Base-by-base conservation (phyloP, 805 yeast species). In the Cyberlindnera lachancei region DNA sequence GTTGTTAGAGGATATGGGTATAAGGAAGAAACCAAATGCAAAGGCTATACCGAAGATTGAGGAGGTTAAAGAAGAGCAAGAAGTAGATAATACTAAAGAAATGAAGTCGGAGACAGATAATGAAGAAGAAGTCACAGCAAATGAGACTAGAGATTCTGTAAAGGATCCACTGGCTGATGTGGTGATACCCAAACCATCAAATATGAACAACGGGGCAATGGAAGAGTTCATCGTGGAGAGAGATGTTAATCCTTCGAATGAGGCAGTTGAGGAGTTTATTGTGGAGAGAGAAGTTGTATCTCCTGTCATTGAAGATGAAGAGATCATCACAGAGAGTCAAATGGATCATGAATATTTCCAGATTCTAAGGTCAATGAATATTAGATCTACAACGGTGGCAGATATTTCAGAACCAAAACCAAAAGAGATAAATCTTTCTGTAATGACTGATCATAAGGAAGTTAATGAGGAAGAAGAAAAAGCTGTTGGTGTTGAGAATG, bases 1-100 rank as follows among this genome's bases (percentile, higher is more conserved):
- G 15, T 29, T 50, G 19, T 25, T 50, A 26, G 29, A 30, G 31
- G 53, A 50, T n/a, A 48, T 48, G 53, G 53, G 41, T 25, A 41
- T 50, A 18, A 28, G 26, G 10, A 31, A 23, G 6, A 27, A 30
- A 8, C 31, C 35, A n/a, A 26, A 20, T 19, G 8, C 29, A 9
- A 24, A 24, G 26, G 27, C 24, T 12, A 14, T 12, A 12, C 19
- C 20, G 6, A 32, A 22, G 20, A 27, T 11, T 18, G 30, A 29
- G 15, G 20, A 25, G 13, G 28, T 14, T 18, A 27, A 20, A 11
- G 32, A 23, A 20, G 28, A 5, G 20, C 11, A 12, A 4, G 22
- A 31, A 5, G 9, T 10, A 15, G 13, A 6, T 10, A 19, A 8
- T 18, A 7, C 13, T 18, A 11, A 4, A 4, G 22, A 18, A 5